Conservation (phyloP, 2,329 filamentous ascomycete species). For the Zelopaecilomyces penicillatus region DNA sequence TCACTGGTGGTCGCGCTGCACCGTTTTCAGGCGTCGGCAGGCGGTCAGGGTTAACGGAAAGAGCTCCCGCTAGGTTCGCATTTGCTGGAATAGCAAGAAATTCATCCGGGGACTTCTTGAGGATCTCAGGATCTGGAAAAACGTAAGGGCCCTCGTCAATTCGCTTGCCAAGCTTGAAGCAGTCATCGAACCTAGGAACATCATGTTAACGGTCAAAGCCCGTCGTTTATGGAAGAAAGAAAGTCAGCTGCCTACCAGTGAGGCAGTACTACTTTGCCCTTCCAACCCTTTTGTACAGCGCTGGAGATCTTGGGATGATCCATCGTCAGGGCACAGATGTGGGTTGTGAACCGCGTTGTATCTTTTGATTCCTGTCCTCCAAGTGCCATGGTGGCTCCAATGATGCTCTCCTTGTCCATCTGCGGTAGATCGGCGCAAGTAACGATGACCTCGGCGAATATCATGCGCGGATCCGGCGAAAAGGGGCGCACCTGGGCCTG, state of each 20-base stretch:
- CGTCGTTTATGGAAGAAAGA: not conserved
- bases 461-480: conserved; percentile 83
- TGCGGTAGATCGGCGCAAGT: conserved; percentile 77
- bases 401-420: conserved; percentile 84
- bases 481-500: conserved; percentile 72
- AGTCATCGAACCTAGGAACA: conserved; percentile 80
- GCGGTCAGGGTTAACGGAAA: conserved; percentile 38
- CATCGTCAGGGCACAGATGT: conserved; percentile 74
- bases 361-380: conserved; percentile 72
- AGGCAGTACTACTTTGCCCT: conserved; percentile 78
- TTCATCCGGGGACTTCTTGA: conserved; percentile 51
- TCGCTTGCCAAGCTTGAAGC: conserved; percentile 81
- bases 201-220: conserved; percentile 1
- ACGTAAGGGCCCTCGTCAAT: conserved; percentile 84
- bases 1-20: conserved; percentile 43
- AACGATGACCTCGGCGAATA: conserved; percentile 77
- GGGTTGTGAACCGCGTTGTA: conserved; percentile 69
- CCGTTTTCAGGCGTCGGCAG: conserved; percentile 34
- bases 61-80: conserved; percentile 59
- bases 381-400: conserved; percentile 80
- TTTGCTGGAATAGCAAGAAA: conserved; percentile 48
- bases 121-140: conserved; percentile 76
- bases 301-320: conserved; percentile 63
- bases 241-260: conserved; percentile 59
- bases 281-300: conserved; percentile 55